These are phyloP conservation scores for Aspergillus sp. DNA, from an alignment of 2,329 filamentous ascomycete species.

Conservation along the genomic window DNA sequence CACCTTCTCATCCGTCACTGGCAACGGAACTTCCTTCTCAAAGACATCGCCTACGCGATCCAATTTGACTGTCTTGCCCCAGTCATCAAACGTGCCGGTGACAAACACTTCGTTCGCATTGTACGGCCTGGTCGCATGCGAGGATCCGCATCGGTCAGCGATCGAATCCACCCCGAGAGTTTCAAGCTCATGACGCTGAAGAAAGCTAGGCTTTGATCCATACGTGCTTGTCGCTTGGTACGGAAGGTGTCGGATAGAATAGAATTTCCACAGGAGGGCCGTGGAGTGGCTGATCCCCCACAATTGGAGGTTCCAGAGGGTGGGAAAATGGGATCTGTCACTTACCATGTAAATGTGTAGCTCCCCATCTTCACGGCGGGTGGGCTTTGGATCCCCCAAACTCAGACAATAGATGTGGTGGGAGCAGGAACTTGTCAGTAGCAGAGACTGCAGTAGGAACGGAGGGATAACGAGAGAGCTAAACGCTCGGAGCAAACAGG, in stretches of 20 bases:
- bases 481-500: background rate
- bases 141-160: conserved; percentile 32
- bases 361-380: conserved; percentile 31
- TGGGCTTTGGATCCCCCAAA: conserved; percentile 1
- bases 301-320: background rate
- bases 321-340: conserved; percentile 8
- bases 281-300: background rate
- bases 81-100: conserved; percentile 93
- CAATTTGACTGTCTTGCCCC: conserved; percentile 83
- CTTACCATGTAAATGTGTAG: conserved; percentile 44
- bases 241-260: background rate
- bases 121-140: conserved; percentile 67
- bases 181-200: conserved; percentile 5
- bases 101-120: conserved; percentile 85
- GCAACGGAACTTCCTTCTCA: conserved; percentile 76
- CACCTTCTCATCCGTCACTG: conserved; percentile 69
- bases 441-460: background rate
- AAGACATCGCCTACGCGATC: conserved; percentile 73
- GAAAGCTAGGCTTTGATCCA: background rate
- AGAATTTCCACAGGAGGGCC: background rate
- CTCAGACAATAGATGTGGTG: background rate
- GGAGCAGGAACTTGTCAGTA: conserved; percentile 2
- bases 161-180: conserved; percentile 17
- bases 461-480: background rate
- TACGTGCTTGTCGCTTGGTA: background rate